These are phyloP conservation scores for Colletotrichum sp. DNA, from an alignment of 2,329 filamentous ascomycete species.

Conservation along the genomic window DNA sequence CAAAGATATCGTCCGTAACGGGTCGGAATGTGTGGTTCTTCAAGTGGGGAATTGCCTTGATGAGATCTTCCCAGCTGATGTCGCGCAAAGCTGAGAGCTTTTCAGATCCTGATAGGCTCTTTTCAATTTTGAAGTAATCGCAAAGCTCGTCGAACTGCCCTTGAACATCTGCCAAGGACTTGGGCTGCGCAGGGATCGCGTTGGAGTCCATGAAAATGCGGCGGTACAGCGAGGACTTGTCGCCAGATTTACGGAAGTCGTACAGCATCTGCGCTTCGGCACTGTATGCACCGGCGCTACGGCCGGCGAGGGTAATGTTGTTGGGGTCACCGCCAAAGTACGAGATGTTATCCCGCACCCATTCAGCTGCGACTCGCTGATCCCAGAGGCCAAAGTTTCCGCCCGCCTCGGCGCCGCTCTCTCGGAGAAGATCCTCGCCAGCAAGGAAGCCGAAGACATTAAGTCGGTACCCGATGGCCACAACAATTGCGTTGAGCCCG, in stretches of 20 bases:
- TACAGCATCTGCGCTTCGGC: conserved; percentile 45
- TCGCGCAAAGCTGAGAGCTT: conserved; percentile 38
- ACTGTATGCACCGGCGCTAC: conserved; percentile 49
- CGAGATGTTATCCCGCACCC: conserved; percentile 51
- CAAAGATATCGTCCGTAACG: conserved; percentile 45
- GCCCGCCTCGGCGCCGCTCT: conserved; percentile 22
- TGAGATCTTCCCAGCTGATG: conserved; percentile 34
- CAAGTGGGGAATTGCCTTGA: conserved; percentile 38
- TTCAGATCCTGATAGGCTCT: conserved; percentile 22
- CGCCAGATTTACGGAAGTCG: conserved; percentile 31
- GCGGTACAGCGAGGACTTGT: conserved; percentile 29
- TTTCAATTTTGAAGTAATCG: conserved; percentile 33
- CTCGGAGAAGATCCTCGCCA: conserved; percentile 36
- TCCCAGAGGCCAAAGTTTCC: conserved; percentile 50
- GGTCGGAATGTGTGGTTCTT: conserved; percentile 51
- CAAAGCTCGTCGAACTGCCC: conserved; percentile 49
- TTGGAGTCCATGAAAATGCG: conserved; percentile 50
- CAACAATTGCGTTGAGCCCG: conserved; percentile 42
- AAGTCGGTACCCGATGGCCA: conserved; percentile 51
- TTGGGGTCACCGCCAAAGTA: conserved; percentile 49
- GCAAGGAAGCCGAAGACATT: conserved; percentile 55
- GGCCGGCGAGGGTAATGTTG: conserved; percentile 46
- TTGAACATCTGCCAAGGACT: conserved; percentile 38
- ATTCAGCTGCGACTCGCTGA: conserved; percentile 54
- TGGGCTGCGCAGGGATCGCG: conserved; percentile 49